phyloP scores from a whole-genome alignment of 2,329 filamentous ascomycete genomes.

The Grosmannia huntii region DNA sequence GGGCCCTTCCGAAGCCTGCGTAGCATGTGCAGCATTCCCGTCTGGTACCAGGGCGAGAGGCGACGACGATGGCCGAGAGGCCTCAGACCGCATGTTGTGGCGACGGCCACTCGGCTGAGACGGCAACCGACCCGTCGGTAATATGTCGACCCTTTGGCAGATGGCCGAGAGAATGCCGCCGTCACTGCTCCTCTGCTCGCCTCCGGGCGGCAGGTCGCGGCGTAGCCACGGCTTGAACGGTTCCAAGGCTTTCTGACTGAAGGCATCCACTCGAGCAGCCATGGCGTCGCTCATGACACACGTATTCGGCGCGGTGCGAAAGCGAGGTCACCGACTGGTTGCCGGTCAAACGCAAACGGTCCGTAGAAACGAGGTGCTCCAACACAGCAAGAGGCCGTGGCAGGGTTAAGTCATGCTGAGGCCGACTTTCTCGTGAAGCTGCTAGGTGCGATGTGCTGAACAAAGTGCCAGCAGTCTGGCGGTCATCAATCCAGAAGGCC shows the following conservation, averaged over 20 bases:
- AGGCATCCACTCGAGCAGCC: constrained; percentile 17
- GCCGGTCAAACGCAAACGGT: neutral
- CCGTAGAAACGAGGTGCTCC: neutral
- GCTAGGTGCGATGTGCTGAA: neutral
- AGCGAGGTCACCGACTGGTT: neutral
- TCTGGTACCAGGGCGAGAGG: neutral
- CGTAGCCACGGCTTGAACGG: constrained; percentile 16
- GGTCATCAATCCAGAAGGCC: neutral
- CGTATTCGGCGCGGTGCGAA: neutral
- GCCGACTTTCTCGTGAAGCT: neutral
- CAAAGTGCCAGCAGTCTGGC: neutral
- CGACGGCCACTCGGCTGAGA: neutral
- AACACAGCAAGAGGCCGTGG: neutral
- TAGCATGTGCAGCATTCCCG: neutral
- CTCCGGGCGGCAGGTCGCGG: neutral
- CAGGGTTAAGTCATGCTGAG: neutral
- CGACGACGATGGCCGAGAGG: neutral
- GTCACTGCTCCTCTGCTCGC: neutral
- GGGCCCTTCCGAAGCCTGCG: neutral
- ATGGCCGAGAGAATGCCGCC: neutral
- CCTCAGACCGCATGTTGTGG: neutral
- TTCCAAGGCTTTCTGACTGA: constrained; percentile 12
- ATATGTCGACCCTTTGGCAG: neutral
- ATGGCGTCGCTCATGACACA: constrained; percentile 10
- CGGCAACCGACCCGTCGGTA: neutral